Percentiles rank a stretch among this genome's conserved stretches.
These are phyloP conservation scores for Coix lacrymajobi DNA, from an alignment of 176 grass and related monocot species.

Conservation along the genomic window DNA sequence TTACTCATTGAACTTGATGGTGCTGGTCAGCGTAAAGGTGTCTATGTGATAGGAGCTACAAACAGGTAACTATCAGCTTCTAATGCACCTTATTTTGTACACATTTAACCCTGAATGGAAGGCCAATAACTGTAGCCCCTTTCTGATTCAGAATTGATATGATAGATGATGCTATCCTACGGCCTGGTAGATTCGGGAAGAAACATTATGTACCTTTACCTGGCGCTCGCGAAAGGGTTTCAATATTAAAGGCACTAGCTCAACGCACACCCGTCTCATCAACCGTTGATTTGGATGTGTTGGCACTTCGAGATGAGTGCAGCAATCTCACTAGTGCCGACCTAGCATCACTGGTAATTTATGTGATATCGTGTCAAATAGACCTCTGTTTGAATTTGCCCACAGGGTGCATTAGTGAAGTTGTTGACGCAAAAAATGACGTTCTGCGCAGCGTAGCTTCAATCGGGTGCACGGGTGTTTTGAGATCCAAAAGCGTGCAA, in stretches of 20 bases:
- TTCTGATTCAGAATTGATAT: conserved; percentile 57
- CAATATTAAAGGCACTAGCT: conserved; percentile 69
- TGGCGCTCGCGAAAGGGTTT: conserved; percentile 44
- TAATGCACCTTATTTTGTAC: neutral
- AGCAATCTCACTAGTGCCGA: conserved; percentile 65
- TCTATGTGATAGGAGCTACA: conserved; percentile 87
- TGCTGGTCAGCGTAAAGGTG: conserved; percentile 59
- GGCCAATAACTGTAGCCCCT: neutral
- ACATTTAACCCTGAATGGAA: neutral
- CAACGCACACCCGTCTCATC: conserved; percentile 47
- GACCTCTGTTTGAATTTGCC: neutral
- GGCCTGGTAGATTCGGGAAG: conserved; percentile 76
- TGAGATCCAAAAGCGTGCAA: no score
- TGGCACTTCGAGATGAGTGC: conserved; percentile 50
- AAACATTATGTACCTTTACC: conserved; percentile 74
- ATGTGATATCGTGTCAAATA: neutral
- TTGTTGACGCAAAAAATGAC: no score
- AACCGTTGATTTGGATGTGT: conserved; percentile 43
- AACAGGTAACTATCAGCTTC: conserved; percentile 60
- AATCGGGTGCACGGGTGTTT: no score
- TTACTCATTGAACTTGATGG: conserved; percentile 85
- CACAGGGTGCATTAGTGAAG: neutral
- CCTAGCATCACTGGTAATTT: conserved; percentile 57
- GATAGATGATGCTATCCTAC: conserved; percentile 70
- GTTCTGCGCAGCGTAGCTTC: no score